Evolutionary conservation across 495 filamentous ascomycete species (phyloP).

Genomic region (Daldinia grandis): DNA sequence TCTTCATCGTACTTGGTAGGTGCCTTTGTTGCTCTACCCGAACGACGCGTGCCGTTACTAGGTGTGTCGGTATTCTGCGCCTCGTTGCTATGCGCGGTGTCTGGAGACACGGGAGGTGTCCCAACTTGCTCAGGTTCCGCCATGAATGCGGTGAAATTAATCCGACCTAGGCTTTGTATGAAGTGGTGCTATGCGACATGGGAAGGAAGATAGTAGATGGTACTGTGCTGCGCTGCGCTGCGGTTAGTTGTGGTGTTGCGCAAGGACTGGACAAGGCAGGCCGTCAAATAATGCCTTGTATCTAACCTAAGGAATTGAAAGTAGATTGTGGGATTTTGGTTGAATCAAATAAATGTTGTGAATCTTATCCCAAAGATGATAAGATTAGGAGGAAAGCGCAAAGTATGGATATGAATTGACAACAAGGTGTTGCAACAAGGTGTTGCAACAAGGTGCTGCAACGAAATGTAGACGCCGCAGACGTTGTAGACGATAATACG

Average conservation of each 20-base stretch:
- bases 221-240: background rate
- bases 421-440: background rate
- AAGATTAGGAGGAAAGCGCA: background rate
- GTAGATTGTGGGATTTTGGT: background rate
- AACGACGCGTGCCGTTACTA: constrained; percentile 42
- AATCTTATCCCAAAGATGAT: background rate
- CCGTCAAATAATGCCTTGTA: too few relatives aligned
- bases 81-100: background rate
- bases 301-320: too few relatives aligned
- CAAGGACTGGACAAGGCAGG: too few relatives aligned
- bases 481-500: background rate
- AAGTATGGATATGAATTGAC: background rate
- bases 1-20: constrained; percentile 40
- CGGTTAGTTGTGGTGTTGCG: too few relatives aligned
- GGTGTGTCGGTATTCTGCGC: background rate
- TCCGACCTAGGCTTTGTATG: background rate
- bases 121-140: background rate
- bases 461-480: background rate
- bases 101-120: constrained; percentile 6
- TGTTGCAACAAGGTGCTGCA: too few relatives aligned
- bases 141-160: background rate
- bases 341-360: background rate
- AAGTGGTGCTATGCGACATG: background rate
- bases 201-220: background rate
- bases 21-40: constrained; percentile 45